Conservation (phyloP, 176 grass and related monocot genomes). For the Lolium rigidum region DNA sequence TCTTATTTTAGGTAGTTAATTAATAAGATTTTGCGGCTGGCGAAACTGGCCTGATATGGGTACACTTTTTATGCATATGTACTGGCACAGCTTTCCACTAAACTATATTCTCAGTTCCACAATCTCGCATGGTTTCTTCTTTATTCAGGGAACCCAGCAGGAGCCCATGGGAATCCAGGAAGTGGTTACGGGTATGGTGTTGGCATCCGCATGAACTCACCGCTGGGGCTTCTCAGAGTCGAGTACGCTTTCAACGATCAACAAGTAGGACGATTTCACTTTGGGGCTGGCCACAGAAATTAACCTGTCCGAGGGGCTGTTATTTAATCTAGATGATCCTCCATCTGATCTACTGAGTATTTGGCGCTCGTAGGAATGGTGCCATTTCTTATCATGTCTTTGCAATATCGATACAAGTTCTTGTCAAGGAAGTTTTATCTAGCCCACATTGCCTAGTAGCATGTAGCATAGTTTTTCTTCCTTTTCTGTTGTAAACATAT, state of each 20-base stretch:
- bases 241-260: slow-evolving; percentile 93
- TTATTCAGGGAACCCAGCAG: slow-evolving; percentile 79
- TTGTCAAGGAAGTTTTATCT: slow-evolving; percentile 29
- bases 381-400: slow-evolving; percentile 8
- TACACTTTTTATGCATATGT: not conserved
- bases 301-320: slow-evolving; percentile 34
- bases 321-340: not conserved
- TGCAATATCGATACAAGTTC: not conserved
- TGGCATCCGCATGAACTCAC: slow-evolving; percentile 84
- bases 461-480: not conserved
- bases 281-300: slow-evolving; percentile 91
- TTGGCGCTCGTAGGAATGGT: slow-evolving; percentile 32
- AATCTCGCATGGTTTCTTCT: slow-evolving; percentile 20
- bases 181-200: slow-evolving; percentile 85
- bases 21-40: not conserved
- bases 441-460: not conserved
- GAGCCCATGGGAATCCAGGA: slow-evolving; percentile 85
- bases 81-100: not conserved
- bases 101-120: slow-evolving; percentile 26
- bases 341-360: slow-evolving; percentile 14
- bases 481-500: not conserved
- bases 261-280: slow-evolving; percentile 77
- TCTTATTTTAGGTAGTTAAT: too few relatives aligned
- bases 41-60: slow-evolving; percentile 9
- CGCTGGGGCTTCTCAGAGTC: slow-evolving; percentile 77